A percentile compares a stretch with the other conserved stretches of the same genome.
phyloP scores from a whole-genome alignment of 805 yeast species.

The Cyberlindnera saturnus region DNA sequence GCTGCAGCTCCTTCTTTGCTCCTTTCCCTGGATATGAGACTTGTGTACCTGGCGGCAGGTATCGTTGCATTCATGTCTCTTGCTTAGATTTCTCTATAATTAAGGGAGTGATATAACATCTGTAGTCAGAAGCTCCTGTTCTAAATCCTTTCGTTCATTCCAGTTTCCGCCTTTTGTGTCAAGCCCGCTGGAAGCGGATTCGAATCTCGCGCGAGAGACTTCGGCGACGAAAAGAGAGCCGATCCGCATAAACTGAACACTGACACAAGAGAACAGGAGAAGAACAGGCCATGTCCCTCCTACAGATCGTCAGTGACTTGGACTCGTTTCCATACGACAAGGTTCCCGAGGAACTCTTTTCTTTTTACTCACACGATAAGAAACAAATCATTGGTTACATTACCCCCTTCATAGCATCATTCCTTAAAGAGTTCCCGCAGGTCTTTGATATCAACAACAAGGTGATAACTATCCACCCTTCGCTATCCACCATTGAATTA shows the following conservation, averaged over 20 bases:
- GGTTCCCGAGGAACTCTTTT: not conserved
- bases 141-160: too few species aligned
- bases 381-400: slow-evolving; percentile 11
- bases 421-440: slow-evolving; percentile 3
- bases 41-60: slow-evolving; percentile 18
- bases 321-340: slow-evolving; percentile 22
- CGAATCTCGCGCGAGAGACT: too few species aligned
- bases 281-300: slow-evolving; percentile 1
- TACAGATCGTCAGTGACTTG: slow-evolving; percentile 14
- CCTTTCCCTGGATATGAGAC: slow-evolving; percentile 15
- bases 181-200: too few species aligned
- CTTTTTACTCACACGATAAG: slow-evolving; percentile 14
- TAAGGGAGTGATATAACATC: not conserved
- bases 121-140: too few species aligned
- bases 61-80: slow-evolving; percentile 13
- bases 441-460: slow-evolving; percentile 22
- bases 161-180: too few species aligned
- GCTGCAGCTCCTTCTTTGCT: slow-evolving; percentile 10
- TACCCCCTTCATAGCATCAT: slow-evolving; percentile 8
- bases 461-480: slow-evolving; percentile 25
- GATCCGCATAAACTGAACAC: too few species aligned
- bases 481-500: slow-evolving; percentile 32
- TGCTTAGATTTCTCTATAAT: not conserved
- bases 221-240: too few species aligned
- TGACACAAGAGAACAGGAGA: not conserved